Evolutionary conservation across 2,329 filamentous ascomycete species (phyloP).

Genomic region (Paraphaeosphaeria minitans): DNA sequence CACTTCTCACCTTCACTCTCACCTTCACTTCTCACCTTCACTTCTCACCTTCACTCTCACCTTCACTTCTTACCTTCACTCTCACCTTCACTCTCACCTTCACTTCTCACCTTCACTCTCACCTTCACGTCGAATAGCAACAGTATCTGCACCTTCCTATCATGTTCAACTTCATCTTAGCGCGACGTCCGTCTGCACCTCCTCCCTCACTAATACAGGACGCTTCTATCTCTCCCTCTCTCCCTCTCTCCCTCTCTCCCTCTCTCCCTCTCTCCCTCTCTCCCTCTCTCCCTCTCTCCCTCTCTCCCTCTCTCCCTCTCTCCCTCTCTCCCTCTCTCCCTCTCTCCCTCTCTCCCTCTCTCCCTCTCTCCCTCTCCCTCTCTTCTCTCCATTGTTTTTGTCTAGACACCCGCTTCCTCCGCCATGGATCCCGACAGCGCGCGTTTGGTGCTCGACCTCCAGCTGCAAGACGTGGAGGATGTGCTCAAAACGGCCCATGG

Average conservation of each 20-base stretch:
- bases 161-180: background rate
- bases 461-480: slow-evolving; percentile 19
- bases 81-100: background rate
- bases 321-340: too few relatives aligned
- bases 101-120: background rate
- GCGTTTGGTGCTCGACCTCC: slow-evolving; percentile 15
- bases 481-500: slow-evolving; percentile 10
- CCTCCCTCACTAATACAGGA: too few relatives aligned
- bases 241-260: too few relatives aligned
- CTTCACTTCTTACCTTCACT: background rate
- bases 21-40: background rate
- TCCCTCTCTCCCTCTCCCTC: too few relatives aligned
- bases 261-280: too few relatives aligned
- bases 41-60: background rate
- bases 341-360: too few relatives aligned
- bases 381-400: background rate
- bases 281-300: too few relatives aligned
- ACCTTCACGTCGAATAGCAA: background rate
- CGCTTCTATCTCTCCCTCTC: too few relatives aligned
- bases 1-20: background rate
- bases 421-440: slow-evolving; percentile 17
- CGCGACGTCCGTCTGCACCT: background rate
- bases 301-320: too few relatives aligned
- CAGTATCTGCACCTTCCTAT: background rate
- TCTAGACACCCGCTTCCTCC: background rate